Base-by-base conservation (phyloP, 202 grass and related monocot species). In the Cymbopogon flexuosus region DNA sequence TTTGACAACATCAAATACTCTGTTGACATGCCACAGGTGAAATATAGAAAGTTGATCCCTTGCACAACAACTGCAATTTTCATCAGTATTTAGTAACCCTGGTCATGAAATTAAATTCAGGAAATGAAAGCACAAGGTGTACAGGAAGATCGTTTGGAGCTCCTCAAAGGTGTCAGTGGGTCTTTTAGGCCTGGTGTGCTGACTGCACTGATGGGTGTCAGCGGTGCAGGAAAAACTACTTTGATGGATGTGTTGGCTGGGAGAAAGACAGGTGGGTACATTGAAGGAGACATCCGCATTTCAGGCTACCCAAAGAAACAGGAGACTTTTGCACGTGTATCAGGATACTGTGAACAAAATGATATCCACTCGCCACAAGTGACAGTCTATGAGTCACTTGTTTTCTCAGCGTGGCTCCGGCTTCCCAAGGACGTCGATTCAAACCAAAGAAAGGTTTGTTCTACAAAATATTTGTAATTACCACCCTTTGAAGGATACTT, bases 291-390 rank as follows among this genome's bases (percentile, higher is more conserved):
- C 66, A 93, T 93, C 40, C 79, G 16, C 16, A 93, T 97, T 82
- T 93, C 94, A n/a, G 94, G 94, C 27, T 97, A 97, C 37, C 94
- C 87, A 1, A 97, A 93, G 89, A 93, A 90, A 61, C 94, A 97
- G 84, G 89, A 97, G 60, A 93, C 94, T 31, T 97, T 97, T 84
- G 94, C 94, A 18, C 91, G 94, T 43, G 68, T 93, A 70, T 93
- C 94, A 10, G 94, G 94, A 76, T 97, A 97, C 18, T 97, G 94
- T 62, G 94, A 97, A 54, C 89, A 93, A 66, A 91, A 81, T 42
- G 94, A 97, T 75, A 97, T 97, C 76, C 94, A 97, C 78, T 97
- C 94, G 13, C 94, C 94, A 5, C 89, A 93, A 49, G 81, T 97
- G 47, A 97, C 87, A 27, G 91, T 97, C 18, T 92, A 92, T 49